Conservation (phyloP, 345 rosid species). For the Corchorus capsularis region DNA sequence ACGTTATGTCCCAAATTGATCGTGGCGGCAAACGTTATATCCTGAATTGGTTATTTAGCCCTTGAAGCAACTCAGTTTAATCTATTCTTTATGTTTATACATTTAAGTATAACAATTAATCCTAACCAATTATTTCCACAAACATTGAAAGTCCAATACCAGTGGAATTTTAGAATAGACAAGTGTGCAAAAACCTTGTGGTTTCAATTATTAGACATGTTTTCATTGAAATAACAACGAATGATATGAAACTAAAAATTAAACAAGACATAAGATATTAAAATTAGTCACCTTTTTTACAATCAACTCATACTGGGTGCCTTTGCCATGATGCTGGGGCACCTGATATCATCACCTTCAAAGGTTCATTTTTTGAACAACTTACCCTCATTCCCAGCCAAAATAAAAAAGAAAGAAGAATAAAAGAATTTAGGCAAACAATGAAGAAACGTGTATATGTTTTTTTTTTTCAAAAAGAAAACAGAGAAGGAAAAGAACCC, state of each 20-base stretch:
- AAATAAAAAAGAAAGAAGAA: neutral
- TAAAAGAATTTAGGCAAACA: neutral
- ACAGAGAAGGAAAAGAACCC: neutral
- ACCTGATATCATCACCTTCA: conserved; percentile 93
- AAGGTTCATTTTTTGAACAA: conserved; percentile 58
- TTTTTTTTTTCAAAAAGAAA: neutral
- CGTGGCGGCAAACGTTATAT: too few species aligned
- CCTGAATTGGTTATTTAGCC: too few species aligned
- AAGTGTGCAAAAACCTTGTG: neutral
- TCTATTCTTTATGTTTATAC: neutral
- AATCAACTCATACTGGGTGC: conserved; percentile 86
- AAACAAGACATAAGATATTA: neutral
- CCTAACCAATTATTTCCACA: neutral
- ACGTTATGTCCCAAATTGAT: too few species aligned
- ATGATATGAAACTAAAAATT: neutral
- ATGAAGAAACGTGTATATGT: neutral
- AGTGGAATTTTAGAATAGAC: neutral
- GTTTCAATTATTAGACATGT: neutral
- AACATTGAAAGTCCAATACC: neutral
- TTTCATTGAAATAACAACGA: neutral
- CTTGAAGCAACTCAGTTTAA: neutral
- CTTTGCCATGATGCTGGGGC: conserved; percentile 95
- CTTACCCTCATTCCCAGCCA: conserved; percentile 44
- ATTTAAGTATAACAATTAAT: neutral
- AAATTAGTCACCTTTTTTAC: conserved; percentile 60